Conservation (phyloP, 1,284 basidiomycete species). For the Laetiporus sulphureus region DNA sequence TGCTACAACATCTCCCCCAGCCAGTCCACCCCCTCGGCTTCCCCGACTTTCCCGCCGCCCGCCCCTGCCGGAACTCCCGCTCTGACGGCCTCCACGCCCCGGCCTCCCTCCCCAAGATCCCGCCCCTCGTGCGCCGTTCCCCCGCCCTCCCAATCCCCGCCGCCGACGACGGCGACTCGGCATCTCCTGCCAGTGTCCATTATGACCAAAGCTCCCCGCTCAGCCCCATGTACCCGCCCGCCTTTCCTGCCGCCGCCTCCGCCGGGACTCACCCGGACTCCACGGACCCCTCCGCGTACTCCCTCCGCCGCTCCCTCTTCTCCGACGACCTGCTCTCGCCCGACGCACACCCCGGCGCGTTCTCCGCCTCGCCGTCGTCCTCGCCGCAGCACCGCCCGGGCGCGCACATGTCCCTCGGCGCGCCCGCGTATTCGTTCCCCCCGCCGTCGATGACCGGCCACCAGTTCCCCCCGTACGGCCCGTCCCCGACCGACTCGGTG, state of each 20-base stretch:
- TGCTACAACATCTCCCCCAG: constrained; percentile 5
- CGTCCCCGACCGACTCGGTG: no score
- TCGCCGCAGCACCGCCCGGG: no score
- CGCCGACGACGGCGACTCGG: constrained; percentile 5
- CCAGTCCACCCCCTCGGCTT: constrained; percentile 3
- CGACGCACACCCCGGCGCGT: neutral
- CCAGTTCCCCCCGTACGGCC: no score
- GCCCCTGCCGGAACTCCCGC: constrained; percentile 5
- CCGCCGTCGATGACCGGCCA: constrained; percentile 35
- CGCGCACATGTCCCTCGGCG: no score
- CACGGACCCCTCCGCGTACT: constrained; percentile 7
- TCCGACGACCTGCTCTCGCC: neutral
- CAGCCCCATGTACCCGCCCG: neutral
- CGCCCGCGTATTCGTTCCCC: constrained; percentile 33
- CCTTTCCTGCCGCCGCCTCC: neutral
- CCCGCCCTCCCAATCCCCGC: constrained; percentile 4
- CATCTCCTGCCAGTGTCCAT: constrained; percentile 7
- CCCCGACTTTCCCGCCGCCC: constrained; percentile 2
- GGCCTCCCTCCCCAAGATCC: constrained; percentile 4
- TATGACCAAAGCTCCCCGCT: constrained; percentile 4
- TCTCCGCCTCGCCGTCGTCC: constrained; percentile 6
- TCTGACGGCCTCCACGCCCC: neutral
- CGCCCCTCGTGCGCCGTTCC: constrained; percentile 4
- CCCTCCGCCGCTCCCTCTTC: constrained; percentile 12
- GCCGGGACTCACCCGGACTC: constrained; percentile 3